Conservation (phyloP, 2,329 filamentous ascomycete genomes). For the Trichophyton simii region DNA sequence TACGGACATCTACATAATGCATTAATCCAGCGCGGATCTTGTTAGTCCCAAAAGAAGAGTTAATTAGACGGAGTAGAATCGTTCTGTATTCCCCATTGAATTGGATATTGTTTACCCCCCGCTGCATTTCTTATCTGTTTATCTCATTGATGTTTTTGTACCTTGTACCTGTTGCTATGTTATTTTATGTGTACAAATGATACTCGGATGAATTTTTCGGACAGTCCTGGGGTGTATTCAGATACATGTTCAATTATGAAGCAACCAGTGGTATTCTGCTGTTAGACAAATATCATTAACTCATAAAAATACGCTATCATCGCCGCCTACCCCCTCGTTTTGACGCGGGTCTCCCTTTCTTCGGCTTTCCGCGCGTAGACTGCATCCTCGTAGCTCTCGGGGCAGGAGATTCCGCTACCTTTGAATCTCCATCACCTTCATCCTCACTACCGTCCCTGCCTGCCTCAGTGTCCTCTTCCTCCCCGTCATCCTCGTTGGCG, state of each 20-base stretch:
- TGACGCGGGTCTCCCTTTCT: conserved; percentile 23
- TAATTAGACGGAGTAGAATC: conserved; percentile 3
- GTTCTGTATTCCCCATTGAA: neutral
- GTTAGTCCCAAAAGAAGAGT: neutral
- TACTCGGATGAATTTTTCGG: neutral
- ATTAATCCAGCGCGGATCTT: neutral
- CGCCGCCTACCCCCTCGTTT: conserved; percentile 26
- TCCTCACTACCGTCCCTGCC: conserved; percentile 27
- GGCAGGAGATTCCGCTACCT: conserved; percentile 25
- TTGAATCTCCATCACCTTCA: conserved; percentile 27
- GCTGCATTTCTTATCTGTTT: neutral
- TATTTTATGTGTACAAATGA: conserved; percentile 1
- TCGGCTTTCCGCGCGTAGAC: conserved; percentile 19
- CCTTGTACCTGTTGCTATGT: neutral
- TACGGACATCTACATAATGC: neutral
- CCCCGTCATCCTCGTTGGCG: conserved; percentile 28
- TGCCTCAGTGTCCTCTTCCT: conserved; percentile 29
- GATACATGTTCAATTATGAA: neutral
- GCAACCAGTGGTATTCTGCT: neutral
- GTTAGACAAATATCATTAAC: neutral
- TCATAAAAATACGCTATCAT: neutral
- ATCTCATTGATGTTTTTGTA: neutral
- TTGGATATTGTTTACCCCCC: neutral
- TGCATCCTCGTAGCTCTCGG: conserved; percentile 27
- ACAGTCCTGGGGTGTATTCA: neutral